phyloP scores from a whole-genome alignment of 331 rosid genomes.

The Rhamnella rubrinervis region DNA sequence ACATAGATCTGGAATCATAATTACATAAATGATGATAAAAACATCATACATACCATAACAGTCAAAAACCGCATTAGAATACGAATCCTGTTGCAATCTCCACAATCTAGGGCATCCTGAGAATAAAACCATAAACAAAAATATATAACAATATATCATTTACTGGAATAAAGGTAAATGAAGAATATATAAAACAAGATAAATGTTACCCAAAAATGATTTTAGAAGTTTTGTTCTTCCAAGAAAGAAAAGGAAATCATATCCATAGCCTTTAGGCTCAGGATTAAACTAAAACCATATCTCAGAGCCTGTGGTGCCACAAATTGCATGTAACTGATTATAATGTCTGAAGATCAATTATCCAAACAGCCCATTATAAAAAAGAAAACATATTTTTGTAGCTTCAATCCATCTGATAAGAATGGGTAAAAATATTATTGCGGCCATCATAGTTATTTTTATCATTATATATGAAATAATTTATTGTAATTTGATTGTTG shows the following conservation, averaged over 20 bases:
- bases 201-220: not conserved
- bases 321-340: not conserved
- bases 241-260: not conserved
- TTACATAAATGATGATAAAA: not conserved
- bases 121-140: conserved; percentile 9
- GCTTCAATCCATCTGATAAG: not conserved
- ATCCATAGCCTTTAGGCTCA: not conserved
- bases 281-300: not conserved
- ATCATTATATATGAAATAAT: not conserved
- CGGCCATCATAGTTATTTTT: not conserved
- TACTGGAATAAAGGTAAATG: conserved; percentile 6
- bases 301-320: not conserved
- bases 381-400: not conserved
- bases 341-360: not conserved
- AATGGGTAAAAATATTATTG: not conserved
- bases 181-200: not conserved
- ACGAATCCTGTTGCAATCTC: conserved; percentile 75
- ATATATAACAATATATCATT: conserved; percentile 14
- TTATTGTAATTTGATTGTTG: no score
- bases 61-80: conserved; percentile 80
- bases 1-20: no score
- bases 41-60: conserved; percentile 59
- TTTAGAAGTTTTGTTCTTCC: not conserved
- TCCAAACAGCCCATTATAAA: not conserved
- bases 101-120: conserved; percentile 81